A percentile compares a stretch with the other conserved stretches of the same genome.
These are phyloP conservation scores for Aspergillus indologenus DNA, from an alignment of 495 filamentous ascomycete species.

Conservation along the genomic window DNA sequence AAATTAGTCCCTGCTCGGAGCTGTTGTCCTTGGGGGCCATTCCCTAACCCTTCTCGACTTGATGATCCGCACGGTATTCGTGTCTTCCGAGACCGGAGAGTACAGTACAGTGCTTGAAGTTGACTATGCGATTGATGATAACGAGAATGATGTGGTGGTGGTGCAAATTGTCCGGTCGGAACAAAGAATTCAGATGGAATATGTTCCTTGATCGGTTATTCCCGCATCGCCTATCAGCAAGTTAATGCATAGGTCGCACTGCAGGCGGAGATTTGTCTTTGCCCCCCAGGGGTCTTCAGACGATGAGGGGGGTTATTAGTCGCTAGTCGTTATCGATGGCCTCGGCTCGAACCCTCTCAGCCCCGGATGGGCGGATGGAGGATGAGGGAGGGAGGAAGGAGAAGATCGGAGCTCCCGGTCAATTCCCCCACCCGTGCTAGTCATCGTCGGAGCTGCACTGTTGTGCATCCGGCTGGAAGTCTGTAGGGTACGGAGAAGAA, in stretches of 20 bases:
- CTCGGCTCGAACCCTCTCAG: not conserved
- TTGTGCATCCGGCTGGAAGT: not conserved
- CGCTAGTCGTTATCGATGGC: not conserved
- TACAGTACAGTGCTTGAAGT: no score
- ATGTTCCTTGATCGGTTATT: not conserved
- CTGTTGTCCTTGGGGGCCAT: not conserved
- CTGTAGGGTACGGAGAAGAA: not conserved
- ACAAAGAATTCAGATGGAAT: not conserved
- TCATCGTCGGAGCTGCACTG: not conserved
- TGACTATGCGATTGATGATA: no score
- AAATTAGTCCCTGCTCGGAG: not conserved
- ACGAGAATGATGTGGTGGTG: not conserved
- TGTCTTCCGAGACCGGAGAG: not conserved
- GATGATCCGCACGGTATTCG: not conserved
- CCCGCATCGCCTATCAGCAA: not conserved
- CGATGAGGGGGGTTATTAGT: not conserved
- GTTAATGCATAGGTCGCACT: not conserved
- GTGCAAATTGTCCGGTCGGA: not conserved
- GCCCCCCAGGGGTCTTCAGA: not conserved
- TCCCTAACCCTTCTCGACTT: not conserved
- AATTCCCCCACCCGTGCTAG: not conserved
- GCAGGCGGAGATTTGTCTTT: slow-evolving; percentile 1
- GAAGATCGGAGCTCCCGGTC: no score
- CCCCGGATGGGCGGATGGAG: not conserved
- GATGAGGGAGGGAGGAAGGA: not conserved